Percentiles rank a stretch among this genome's conserved stretches.
Conservation (phyloP, 164 flowering plant species). For the Stephania japonica region DNA sequence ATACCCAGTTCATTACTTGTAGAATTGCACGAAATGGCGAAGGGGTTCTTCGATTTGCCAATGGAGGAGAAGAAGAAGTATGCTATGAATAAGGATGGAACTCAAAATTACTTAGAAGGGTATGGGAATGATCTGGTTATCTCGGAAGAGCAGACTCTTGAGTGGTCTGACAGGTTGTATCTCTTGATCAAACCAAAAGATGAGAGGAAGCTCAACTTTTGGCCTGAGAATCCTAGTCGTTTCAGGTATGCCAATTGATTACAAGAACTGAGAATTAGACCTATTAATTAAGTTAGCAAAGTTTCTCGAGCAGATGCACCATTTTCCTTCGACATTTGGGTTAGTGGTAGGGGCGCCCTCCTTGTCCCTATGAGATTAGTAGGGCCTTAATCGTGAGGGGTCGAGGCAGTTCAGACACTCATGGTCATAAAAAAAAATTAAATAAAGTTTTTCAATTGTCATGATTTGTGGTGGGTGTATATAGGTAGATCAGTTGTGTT, state of each 20-base stretch:
- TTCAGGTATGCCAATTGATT: conserved; percentile 15
- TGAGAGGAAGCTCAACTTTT: not conserved
- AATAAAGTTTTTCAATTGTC: too few species aligned
- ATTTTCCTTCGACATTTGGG: too few species aligned
- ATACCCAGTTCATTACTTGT: not conserved
- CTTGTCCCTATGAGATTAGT: too few species aligned
- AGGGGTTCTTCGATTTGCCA: not conserved
- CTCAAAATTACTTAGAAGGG: not conserved
- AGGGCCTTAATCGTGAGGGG: too few species aligned
- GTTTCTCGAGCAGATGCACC: too few species aligned
- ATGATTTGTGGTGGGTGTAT: too few species aligned
- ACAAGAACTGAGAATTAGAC: not conserved
- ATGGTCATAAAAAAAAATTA: too few species aligned
- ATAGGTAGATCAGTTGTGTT: not conserved
- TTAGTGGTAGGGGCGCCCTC: too few species aligned
- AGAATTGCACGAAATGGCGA: not conserved
- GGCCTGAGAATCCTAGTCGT: conserved; percentile 17
- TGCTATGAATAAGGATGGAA: not conserved
- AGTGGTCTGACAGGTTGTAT: not conserved
- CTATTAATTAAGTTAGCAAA: too few species aligned
- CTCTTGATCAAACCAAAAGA: conserved; percentile 12
- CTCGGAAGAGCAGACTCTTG: not conserved
- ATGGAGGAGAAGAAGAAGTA: not conserved
- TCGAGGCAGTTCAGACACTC: too few species aligned
- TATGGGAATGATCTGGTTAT: not conserved